Conservation (phyloP, 257 asterid species). For the Hygrophila difformis region DNA sequence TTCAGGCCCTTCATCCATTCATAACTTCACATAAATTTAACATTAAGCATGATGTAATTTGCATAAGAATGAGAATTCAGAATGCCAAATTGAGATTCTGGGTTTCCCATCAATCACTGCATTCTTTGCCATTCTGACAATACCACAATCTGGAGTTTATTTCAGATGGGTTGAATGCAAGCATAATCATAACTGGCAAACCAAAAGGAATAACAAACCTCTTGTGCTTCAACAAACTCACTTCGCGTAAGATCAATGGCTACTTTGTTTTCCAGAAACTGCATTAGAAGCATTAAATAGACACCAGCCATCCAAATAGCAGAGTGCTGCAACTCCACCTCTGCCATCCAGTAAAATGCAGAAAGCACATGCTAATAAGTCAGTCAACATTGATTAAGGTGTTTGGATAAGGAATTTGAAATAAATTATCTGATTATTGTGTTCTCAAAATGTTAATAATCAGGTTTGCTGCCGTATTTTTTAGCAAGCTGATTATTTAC, state of each 20-base stretch:
- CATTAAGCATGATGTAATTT: constrained; percentile 3
- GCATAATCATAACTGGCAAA: constrained; percentile 7
- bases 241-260: constrained; percentile 83
- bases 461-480: too few relatives aligned
- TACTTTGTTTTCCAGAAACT: constrained; percentile 92
- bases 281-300: constrained; percentile 81
- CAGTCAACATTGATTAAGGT: not conserved
- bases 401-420: too few relatives aligned
- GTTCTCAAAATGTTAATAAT: too few relatives aligned
- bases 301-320: constrained; percentile 98
- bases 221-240: constrained; percentile 87
- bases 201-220: constrained; percentile 42
- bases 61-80: constrained; percentile 2
- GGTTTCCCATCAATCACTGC: too few relatives aligned
- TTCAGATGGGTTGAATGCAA: constrained; percentile 9
- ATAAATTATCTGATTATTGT: too few relatives aligned
- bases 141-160: constrained; percentile 10
- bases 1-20: too few relatives aligned
- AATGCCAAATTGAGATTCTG: too few relatives aligned
- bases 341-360: constrained; percentile 30
- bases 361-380: not conserved
- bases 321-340: constrained; percentile 82
- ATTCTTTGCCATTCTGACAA: too few relatives aligned
- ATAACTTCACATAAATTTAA: constrained; percentile 3
- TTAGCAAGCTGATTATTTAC: too few relatives aligned